Conservation (phyloP, 352 stramenopile species). For the Phytophthora gonapodyides region DNA sequence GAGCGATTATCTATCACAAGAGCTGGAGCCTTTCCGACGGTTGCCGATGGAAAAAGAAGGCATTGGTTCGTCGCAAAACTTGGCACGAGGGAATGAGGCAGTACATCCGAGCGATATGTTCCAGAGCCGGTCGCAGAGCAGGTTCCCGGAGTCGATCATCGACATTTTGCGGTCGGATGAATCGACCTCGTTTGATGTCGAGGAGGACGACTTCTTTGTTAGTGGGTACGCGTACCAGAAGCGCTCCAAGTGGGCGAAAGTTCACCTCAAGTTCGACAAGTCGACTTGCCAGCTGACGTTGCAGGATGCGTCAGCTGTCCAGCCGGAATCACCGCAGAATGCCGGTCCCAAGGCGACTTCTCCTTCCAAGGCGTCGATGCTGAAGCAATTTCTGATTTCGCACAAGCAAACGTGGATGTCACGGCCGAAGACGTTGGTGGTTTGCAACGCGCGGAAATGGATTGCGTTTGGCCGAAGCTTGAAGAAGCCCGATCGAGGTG, state of each 20-base stretch:
- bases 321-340: constrained; percentile 9
- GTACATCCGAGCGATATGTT: constrained; percentile 77
- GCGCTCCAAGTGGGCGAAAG: constrained; percentile 72
- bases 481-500: constrained; percentile 68
- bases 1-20: constrained; percentile 65
- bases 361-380: constrained; percentile 33
- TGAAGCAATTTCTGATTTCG: constrained; percentile 70
- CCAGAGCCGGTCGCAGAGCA: constrained; percentile 69
- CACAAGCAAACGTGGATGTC: constrained; percentile 63
- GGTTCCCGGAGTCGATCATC: constrained; percentile 72
- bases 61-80: constrained; percentile 65
- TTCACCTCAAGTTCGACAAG: constrained; percentile 75
- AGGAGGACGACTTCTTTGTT: constrained; percentile 59
- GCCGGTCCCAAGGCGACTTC: constrained; percentile 23
- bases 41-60: constrained; percentile 76
- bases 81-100: constrained; percentile 55
- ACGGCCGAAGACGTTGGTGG: constrained; percentile 64
- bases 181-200: constrained; percentile 56
- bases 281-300: constrained; percentile 55
- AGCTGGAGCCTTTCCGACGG: constrained; percentile 68
- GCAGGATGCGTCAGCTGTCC: constrained; percentile 37
- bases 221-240: constrained; percentile 79
- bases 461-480: constrained; percentile 73
- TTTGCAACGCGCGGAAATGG: constrained; percentile 77
- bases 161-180: constrained; percentile 68